Evolutionary conservation across 2,329 filamentous ascomycete genomes (phyloP), one percentile per base, ranked within the genome.

Genomic region (Aspergillus vadensis): DNA sequence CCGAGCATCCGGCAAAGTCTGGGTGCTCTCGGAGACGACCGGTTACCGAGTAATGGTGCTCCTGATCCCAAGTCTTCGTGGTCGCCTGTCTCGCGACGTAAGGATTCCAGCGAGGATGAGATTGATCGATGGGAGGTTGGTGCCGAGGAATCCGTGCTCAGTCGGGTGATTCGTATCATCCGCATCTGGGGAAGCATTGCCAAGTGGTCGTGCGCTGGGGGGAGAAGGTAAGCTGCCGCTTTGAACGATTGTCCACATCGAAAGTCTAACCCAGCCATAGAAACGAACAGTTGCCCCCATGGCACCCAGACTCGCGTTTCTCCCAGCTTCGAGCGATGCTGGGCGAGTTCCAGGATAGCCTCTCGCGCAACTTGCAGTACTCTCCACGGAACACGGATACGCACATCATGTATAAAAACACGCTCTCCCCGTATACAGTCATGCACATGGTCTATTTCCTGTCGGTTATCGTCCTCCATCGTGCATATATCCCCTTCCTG

Each of bases 171-270:
- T 67, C 82, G 80, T 50, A 79, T 83, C 23, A 74, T 83, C 47
- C 80, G 83, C n/a, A 78, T 85, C 17, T 85, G 83, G 72, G 81
- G 83, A n/a, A 80, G 80, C 59, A 80, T 86, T 36, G 78, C 82
- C 51, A 79, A 81, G 55, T 86, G 83, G 83, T 81, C 82, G 1
- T 84, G 82, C 65, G 76, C 79, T 32, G 81, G 81, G 25, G 82
- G 83, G n/a, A 75, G 83, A 73, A 78, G 80, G 82, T 83, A 72
- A 39, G 62, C 61, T 38, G n/a, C n/a, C 51, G 55, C 8, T 14
- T 23, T 9, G 2, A n/a, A 15, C 1, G 1, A 23, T 54, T 5
- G 32, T 58, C 8, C 50, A 15, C 27, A 4, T 17, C 7, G 5
- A 21, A 8, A 9, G 10, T 15, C 49, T 53, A 51, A 57, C 41